Evolutionary conservation across 108 stramenopile genomes (phyloP).

Genomic region (Fragilaria radians): DNA sequence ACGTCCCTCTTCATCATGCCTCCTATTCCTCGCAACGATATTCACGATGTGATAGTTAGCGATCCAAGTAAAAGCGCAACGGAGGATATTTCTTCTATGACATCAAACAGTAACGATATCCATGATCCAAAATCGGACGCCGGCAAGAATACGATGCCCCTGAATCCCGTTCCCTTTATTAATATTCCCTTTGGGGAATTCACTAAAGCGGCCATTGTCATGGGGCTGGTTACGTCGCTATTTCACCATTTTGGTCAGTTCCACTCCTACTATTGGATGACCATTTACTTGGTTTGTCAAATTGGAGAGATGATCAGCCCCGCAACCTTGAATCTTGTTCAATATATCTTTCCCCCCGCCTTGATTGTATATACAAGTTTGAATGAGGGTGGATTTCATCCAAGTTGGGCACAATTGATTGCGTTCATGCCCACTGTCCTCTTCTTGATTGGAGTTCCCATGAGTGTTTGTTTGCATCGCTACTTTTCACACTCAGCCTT

Average conservation of each 20-base stretch:
- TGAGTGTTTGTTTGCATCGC: conserved; percentile 51
- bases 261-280: not conserved
- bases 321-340: not conserved
- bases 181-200: not conserved
- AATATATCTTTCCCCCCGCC: not conserved
- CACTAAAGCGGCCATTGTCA: not conserved
- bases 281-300: not conserved
- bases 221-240: not conserved
- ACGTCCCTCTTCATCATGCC: too few relatives aligned
- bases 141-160: too few relatives aligned
- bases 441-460: conserved; percentile 24
- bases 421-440: not conserved
- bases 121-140: too few relatives aligned
- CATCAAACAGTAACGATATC: too few relatives aligned
- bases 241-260: not conserved
- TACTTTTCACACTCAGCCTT: conserved; percentile 53
- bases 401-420: not conserved
- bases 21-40: too few relatives aligned
- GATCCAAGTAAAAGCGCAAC: too few relatives aligned
- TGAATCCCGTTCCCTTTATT: not conserved
- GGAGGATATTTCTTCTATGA: too few relatives aligned
- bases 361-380: not conserved
- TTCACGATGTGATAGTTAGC: too few relatives aligned
- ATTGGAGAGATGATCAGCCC: not conserved
- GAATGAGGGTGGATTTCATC: not conserved